phyloP scores from a whole-genome alignment of 1,139 yeast species.

The Hansenula sp. region DNA sequence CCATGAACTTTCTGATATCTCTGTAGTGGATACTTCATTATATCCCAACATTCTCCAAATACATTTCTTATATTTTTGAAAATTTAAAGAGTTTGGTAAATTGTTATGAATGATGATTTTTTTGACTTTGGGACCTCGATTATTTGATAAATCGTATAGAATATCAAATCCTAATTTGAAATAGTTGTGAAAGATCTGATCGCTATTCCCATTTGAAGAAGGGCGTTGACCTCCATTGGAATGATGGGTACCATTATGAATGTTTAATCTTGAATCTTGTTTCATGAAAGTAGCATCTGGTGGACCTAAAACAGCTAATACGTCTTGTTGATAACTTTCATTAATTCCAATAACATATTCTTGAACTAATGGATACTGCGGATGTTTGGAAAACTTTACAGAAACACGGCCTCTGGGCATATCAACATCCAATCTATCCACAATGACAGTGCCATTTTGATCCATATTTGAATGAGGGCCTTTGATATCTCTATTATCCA shows the following conservation, averaged over 20 bases:
- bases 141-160: conserved; percentile 36
- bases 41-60: conserved; percentile 3
- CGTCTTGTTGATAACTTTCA: conserved; percentile 45
- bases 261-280: conserved; percentile 40
- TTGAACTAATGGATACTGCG: conserved; percentile 5
- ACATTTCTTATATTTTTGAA: conserved; percentile 42
- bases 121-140: conserved; percentile 31
- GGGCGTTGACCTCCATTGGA: conserved; percentile 4
- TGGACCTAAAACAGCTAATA: conserved; percentile 46
- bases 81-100: conserved; percentile 42
- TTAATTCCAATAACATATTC: conserved; percentile 27
- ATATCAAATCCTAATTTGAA: conserved; percentile 51
- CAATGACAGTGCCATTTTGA: neutral
- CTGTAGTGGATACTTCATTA: neutral
- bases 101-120: conserved; percentile 51
- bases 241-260: conserved; percentile 29
- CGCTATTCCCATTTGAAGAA: neutral
- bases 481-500: neutral
- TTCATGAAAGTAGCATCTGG: conserved; percentile 53
- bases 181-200: conserved; percentile 46
- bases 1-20: neutral
- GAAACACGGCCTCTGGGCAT: neutral
- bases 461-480: neutral
- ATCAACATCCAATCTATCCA: conserved; percentile 6
- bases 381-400: conserved; percentile 29